These are phyloP conservation scores for Annulohypoxylon bovei DNA, from an alignment of 495 filamentous ascomycete species.

Conservation along the genomic window DNA sequence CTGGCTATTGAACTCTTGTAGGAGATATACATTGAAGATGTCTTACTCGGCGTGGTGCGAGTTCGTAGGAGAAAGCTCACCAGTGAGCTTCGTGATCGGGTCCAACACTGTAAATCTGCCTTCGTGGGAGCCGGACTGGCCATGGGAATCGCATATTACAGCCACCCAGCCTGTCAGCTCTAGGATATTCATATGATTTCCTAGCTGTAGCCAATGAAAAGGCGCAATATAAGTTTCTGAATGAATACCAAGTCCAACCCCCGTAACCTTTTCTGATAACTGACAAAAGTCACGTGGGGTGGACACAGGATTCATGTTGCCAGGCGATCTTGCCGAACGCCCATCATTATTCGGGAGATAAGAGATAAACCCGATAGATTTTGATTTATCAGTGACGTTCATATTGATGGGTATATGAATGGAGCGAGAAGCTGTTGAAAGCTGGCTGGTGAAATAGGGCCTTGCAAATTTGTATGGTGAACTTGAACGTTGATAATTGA, in stretches of 20 bases:
- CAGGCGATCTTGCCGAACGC: not conserved
- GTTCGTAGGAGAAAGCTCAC: not conserved
- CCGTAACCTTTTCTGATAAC: not conserved
- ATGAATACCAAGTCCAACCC: not conserved
- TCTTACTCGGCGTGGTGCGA: not conserved
- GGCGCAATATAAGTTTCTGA: not conserved
- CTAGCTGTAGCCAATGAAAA: not conserved
- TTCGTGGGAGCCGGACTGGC: not conserved
- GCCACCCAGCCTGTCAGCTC: no score
- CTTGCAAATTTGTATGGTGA: not conserved
- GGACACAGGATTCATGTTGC: not conserved
- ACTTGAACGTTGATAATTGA: no score
- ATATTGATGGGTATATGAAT: not conserved
- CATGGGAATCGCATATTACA: not conserved
- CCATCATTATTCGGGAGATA: not conserved
- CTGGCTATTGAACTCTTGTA: not conserved
- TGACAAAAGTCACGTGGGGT: not conserved
- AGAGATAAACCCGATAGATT: not conserved
- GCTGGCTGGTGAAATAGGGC: not conserved
- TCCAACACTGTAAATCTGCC: not conserved
- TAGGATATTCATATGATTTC: not conserved
- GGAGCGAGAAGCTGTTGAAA: conserved; percentile 18
- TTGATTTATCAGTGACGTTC: not conserved
- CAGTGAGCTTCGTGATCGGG: not conserved
- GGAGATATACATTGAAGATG: not conserved